These are phyloP conservation scores for Hypseocharis bilobata DNA, from an alignment of 441 rosid genomes.

Conservation along the genomic window DNA sequence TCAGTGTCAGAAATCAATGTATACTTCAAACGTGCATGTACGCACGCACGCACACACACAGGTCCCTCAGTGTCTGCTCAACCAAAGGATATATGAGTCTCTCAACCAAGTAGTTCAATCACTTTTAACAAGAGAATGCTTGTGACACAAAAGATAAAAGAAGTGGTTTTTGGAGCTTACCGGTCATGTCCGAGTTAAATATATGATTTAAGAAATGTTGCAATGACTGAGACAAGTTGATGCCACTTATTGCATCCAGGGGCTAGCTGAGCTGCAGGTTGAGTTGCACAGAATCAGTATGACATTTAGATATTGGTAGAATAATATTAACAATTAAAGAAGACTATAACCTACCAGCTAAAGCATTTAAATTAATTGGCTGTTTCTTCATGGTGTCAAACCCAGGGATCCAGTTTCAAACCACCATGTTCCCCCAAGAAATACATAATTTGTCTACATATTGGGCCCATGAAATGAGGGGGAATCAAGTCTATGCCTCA, in stretches of 20 bases:
- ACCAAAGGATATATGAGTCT: background rate
- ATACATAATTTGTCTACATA: no score
- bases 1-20: background rate
- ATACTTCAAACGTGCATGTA: background rate
- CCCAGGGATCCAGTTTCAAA: no score
- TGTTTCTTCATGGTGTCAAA: no score
- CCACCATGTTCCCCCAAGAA: no score
- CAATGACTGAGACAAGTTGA: background rate
- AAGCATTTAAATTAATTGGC: background rate
- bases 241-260: background rate
- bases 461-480: no score
- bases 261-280: background rate
- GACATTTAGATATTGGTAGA: background rate
- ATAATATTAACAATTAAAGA: background rate
- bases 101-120: background rate
- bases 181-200: background rate
- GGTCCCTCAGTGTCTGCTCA: background rate
- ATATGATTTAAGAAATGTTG: background rate
- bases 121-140: background rate
- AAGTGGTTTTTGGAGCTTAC: background rate
- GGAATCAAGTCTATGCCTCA: no score
- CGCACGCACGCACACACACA: background rate
- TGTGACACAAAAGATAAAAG: background rate
- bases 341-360: background rate
- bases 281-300: background rate